These are phyloP conservation scores for Microdochium nivale DNA, from an alignment of 2,329 filamentous ascomycete genomes.

Conservation along the genomic window DNA sequence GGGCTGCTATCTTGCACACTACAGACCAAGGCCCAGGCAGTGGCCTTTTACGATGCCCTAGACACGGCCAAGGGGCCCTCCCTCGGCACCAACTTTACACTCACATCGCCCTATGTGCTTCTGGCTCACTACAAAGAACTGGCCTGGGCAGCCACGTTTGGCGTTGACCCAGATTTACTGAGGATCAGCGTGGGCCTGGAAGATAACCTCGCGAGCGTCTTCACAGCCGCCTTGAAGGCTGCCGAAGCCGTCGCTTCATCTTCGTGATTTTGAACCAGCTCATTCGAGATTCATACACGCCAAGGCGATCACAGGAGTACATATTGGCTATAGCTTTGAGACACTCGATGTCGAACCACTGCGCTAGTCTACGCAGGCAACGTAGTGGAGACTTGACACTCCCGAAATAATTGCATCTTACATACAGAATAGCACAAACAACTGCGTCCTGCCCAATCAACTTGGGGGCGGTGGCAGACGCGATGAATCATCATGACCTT, in stretches of 20 bases:
- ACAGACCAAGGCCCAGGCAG: conserved; percentile 57
- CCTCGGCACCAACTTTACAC: conserved; percentile 91
- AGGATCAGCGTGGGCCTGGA: conserved; percentile 88
- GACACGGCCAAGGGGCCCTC: conserved; percentile 91
- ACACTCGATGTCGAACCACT: too few species aligned
- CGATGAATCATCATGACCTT: background rate
- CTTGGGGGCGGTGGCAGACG: background rate
- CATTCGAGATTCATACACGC: too few species aligned
- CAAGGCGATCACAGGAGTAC: too few species aligned
- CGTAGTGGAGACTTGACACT: too few species aligned
- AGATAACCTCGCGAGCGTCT: conserved; percentile 54
- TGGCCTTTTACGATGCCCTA: conserved; percentile 77
- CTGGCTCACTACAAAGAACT: conserved; percentile 87
- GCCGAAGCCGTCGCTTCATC: conserved; percentile 22
- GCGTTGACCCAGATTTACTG: conserved; percentile 72
- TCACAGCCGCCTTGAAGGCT: conserved; percentile 62
- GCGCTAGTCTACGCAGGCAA: too few species aligned
- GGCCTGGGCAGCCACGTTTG: conserved; percentile 79
- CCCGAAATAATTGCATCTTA: too few species aligned
- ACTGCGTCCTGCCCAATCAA: background rate
- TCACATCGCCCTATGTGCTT: conserved; percentile 84
- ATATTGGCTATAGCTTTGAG: too few species aligned
- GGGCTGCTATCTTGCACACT: conserved; percentile 84
- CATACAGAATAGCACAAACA: too few species aligned
- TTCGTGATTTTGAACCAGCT: background rate